A percentile compares a stretch with the other conserved stretches of the same genome.
Evolutionary conservation across 495 filamentous ascomycete species (phyloP).

Genomic region (Ramalina intermedia): DNA sequence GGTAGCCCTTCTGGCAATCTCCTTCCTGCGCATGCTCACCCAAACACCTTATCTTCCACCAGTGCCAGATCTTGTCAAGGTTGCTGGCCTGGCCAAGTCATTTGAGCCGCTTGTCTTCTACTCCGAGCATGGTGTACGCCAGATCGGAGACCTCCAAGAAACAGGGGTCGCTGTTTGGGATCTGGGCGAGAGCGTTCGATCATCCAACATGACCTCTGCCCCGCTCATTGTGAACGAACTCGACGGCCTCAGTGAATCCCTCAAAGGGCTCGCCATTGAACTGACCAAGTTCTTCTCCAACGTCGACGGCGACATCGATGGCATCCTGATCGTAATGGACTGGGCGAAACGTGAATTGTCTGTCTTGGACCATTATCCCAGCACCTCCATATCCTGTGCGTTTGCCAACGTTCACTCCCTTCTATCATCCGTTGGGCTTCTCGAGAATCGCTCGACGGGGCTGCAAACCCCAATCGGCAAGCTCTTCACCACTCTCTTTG

Average conservation of each 20-base stretch:
- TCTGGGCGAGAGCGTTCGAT: conserved; percentile 70
- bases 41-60: conserved; percentile 50
- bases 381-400: conserved; percentile 44
- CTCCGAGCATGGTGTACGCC: conserved; percentile 71
- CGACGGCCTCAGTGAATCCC: conserved; percentile 65
- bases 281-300: conserved; percentile 80
- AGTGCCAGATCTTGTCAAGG: conserved; percentile 78
- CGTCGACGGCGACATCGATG: conserved; percentile 82
- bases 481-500: conserved; percentile 55
- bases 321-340: conserved; percentile 85
- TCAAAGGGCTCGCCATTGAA: conserved; percentile 68
- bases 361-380: conserved; percentile 36
- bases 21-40: conserved; percentile 48
- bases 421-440: conserved; percentile 48
- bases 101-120: conserved; percentile 89
- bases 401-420: conserved; percentile 70
- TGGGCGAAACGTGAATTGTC: conserved; percentile 77
- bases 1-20: conserved; percentile 41
- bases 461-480: conserved; percentile 51
- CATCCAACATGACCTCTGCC: conserved; percentile 78
- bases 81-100: conserved; percentile 70
- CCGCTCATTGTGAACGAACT: conserved; percentile 73
- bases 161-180: conserved; percentile 88
- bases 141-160: conserved; percentile 74
- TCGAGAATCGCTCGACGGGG: conserved; percentile 46